Evolutionary conservation across 805 yeast genomes (phyloP), one percentile per base, ranked within the genome.

Genomic region (Monosporozyma unispora): DNA sequence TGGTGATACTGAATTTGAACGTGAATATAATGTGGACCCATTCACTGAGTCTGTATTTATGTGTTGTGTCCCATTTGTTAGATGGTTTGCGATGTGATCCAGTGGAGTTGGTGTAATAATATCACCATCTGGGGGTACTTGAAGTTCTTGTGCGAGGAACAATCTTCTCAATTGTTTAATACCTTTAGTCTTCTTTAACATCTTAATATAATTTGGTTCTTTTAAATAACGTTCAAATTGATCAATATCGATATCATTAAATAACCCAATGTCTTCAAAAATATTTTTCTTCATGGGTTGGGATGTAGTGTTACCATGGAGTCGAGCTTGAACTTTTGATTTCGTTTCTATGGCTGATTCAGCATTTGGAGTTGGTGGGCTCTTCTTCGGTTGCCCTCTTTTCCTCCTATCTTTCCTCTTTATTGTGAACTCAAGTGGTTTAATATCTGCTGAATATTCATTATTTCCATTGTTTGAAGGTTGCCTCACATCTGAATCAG

Each of bases 101-200:
- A 22, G 27, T 22, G 27, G 16, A 27, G 27, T 39, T 21, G 25
- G 27, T 39, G 37, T 28, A 28, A 42, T 19, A 0, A 16, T 28
- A 28, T 42, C 45, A 16, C 16, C 18, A 46, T 46, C 48, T 23
- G 49, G 48, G 4, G 44, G 35, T 3, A 42, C 45, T 11, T 39
- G 37, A 48, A 82, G 62, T 58, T 83, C 88, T 58, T 84, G 91
- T 1, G 87, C 85, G 29, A 83, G 60, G 48, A 83, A 82, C 50
- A 82, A 61, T 52, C 81, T 71, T 51, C 75, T 70, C 50, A 79
- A 69, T 9, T 74, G 70, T 43, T 69, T 77, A 25, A 80, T 67
- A 33, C 69, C 67, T 49, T 71, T 74, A 45, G 77, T 71, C 52
- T 71, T 75, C 51, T 73, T 73, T 52, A 72, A 70, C 8, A 74